Percentiles rank a stretch among this genome's conserved stretches.
These are phyloP conservation scores for Fusarium udum DNA, from an alignment of 2,329 filamentous ascomycete genomes.

Conservation along the genomic window DNA sequence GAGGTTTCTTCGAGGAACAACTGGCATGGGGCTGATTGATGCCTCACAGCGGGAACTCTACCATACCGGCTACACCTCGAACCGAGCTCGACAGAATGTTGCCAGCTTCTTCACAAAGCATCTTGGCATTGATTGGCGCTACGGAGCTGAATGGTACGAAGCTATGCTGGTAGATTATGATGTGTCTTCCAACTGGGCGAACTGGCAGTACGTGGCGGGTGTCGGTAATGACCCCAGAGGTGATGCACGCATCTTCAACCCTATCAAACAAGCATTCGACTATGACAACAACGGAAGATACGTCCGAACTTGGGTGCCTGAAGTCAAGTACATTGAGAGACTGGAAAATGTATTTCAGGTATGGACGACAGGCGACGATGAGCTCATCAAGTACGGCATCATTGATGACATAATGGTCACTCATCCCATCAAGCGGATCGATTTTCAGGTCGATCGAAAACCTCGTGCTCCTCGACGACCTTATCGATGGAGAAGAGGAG, in stretches of 20 bases:
- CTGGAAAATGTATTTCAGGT: slow-evolving; percentile 73
- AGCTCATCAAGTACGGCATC: slow-evolving; percentile 66
- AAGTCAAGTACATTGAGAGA: slow-evolving; percentile 65
- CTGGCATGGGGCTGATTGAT: slow-evolving; percentile 81
- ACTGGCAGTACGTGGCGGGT: slow-evolving; percentile 84
- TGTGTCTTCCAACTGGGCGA: slow-evolving; percentile 79
- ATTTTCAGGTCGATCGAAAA: slow-evolving; percentile 67
- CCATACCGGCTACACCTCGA: slow-evolving; percentile 81
- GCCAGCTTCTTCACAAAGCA: slow-evolving; percentile 79
- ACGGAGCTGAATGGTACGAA: slow-evolving; percentile 87
- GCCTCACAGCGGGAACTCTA: slow-evolving; percentile 79
- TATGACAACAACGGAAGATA: slow-evolving; percentile 78
- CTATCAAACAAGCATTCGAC: slow-evolving; percentile 81
- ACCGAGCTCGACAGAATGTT: slow-evolving; percentile 79
- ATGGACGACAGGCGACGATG: slow-evolving; percentile 69
- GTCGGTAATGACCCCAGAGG: slow-evolving; percentile 82
- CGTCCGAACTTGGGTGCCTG: slow-evolving; percentile 77
- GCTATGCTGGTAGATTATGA: slow-evolving; percentile 80
- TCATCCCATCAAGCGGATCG: slow-evolving; percentile 70
- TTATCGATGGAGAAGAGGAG: slow-evolving; percentile 41
- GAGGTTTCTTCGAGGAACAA: slow-evolving; percentile 72
- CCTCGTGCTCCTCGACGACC: slow-evolving; percentile 45
- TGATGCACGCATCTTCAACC: slow-evolving; percentile 80
- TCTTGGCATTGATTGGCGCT: slow-evolving; percentile 79
- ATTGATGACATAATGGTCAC: slow-evolving; percentile 71